Evolutionary conservation across 2,329 filamentous ascomycete species (phyloP), one percentile per base, ranked within the genome.

Genomic region (Fusarium abutilonis): DNA sequence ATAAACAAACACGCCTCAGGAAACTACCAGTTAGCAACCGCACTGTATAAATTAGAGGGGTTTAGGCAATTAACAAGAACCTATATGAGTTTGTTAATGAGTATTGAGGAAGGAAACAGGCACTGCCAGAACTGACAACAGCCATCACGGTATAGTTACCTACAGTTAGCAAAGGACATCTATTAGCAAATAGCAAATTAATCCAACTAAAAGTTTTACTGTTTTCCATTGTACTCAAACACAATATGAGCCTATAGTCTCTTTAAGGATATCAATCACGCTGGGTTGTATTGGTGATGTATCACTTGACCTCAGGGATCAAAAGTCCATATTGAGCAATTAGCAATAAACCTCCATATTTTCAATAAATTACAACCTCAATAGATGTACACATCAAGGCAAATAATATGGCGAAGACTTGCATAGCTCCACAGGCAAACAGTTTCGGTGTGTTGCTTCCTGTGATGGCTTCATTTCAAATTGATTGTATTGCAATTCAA

Each of bases 1-100:
- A 21, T 63, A 51, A 63, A 59, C 57, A 64, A 44, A 36, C 6
- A 9, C 17, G 3, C 15, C 6, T 6, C 9, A 11, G 23, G 15
- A 11, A 41, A 47, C 4, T 14, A 48, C n/a, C 15, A 41, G 47
- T 52, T 28, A 21, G 11, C 15, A 40, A 36, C 19, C 6, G n/a
- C 31, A 11, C 13, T 45, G 4, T 19, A 13, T 2, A 13, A n/a
- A 6, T 11, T 31, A 4, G 9, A 19, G 29, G 10, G 13, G 2
- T 13, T 31, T 31, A 31, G 29, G 17, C 19, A 39, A 21, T 13
- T 14, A 4, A 38, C 26, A 42, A 31, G 34, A 40, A 41, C 6
- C 29, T 15, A 10, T 29, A 17, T 31, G 15, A 19, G 28, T 41
- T 45, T 21, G 9, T 29, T 15, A 7, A 23, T 59, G 52, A 45